Conservation (phyloP, 768 basidiomycete species). For the Russula sp. region DNA sequence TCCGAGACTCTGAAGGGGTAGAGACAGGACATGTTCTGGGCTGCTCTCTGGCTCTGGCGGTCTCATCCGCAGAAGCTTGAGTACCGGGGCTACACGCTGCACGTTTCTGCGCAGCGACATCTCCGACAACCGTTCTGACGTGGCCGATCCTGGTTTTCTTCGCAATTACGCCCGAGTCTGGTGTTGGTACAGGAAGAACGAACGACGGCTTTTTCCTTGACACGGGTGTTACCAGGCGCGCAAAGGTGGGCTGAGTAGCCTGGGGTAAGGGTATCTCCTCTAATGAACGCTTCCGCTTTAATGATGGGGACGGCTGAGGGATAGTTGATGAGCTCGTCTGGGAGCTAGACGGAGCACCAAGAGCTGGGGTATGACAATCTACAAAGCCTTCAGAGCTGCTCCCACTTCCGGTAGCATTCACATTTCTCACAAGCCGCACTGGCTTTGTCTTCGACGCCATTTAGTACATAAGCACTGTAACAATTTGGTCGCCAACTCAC, state of each 20-base stretch:
- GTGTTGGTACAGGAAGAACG: not conserved
- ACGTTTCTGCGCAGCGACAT: not conserved
- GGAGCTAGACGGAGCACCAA: constrained; percentile 5
- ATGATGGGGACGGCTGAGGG: constrained; percentile 13
- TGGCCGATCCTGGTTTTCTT: constrained; percentile 8
- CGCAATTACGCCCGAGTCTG: not conserved
- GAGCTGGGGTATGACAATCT: not conserved
- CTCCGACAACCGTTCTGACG: constrained; percentile 9
- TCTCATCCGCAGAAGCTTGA: not conserved
- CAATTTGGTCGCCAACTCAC: not conserved
- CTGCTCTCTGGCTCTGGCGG: not conserved
- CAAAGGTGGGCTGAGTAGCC: constrained; percentile 5
- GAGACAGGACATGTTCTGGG: not conserved
- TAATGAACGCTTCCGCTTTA: constrained; percentile 14
- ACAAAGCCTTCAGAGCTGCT: constrained; percentile 15
- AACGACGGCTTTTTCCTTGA: not conserved
- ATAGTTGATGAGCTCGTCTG: not conserved
- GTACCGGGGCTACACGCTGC: not conserved
- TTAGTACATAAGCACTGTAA: not conserved
- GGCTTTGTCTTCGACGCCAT: constrained; percentile 15
- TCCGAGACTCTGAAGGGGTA: not conserved
- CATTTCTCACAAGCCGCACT: constrained; percentile 12
- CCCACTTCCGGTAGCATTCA: not conserved
- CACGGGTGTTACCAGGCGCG: constrained; percentile 4
- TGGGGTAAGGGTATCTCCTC: constrained; percentile 1